phyloP scores from a whole-genome alignment of 148 eudicot genomes.

The Euryodendron excelsum region DNA sequence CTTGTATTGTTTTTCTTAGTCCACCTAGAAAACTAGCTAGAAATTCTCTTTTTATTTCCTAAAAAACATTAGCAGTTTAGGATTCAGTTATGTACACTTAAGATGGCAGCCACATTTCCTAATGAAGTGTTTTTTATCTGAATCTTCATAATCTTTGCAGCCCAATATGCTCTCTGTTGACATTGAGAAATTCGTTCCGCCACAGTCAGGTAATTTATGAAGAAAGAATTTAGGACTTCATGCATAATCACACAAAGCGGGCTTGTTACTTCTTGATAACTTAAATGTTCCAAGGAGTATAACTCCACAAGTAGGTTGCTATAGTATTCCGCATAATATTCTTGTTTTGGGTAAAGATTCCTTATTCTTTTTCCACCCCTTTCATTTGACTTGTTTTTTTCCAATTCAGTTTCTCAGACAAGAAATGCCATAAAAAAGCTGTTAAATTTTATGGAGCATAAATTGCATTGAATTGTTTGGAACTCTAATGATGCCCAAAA shows the following conservation, averaged over 20 bases:
- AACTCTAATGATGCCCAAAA: background rate
- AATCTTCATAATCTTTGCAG: conserved; percentile 43
- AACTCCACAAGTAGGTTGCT: background rate
- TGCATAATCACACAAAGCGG: background rate
- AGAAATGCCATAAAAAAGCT: background rate
- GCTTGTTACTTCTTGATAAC: background rate
- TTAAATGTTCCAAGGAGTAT: background rate
- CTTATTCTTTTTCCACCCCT: background rate
- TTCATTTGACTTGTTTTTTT: background rate
- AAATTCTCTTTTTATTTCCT: background rate
- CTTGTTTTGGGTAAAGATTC: background rate
- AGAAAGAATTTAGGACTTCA: background rate
- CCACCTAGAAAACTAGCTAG: background rate
- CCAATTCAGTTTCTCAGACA: too few relatives aligned
- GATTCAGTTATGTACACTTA: background rate
- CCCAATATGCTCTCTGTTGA: conserved; percentile 97
- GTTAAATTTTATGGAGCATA: background rate
- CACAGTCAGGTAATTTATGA: conserved; percentile 62
- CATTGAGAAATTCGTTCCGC: conserved; percentile 80
- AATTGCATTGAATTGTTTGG: background rate
- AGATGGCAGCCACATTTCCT: background rate
- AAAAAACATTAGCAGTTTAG: background rate
- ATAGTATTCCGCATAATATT: background rate
- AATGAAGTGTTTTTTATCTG: background rate
- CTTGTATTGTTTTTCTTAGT: background rate